Conservation (phyloP, 306 rosid species). For the Ormosia emarginata region DNA sequence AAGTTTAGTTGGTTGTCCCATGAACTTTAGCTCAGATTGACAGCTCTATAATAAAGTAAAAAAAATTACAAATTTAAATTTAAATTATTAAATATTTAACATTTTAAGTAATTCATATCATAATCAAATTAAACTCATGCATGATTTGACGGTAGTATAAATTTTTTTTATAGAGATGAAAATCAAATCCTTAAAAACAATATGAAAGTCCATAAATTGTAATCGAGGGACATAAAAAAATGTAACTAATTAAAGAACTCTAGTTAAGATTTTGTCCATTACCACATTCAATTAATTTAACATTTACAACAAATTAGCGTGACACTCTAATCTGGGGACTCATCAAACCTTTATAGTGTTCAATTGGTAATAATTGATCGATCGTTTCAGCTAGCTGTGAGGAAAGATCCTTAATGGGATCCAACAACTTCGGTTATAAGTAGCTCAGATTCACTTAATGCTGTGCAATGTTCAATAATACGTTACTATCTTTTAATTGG, state of each 20-base stretch:
- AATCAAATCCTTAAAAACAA: not conserved
- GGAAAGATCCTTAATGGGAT: not conserved
- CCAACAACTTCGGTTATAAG: conserved; percentile 18
- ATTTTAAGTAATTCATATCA: no score
- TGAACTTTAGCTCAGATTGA: no score
- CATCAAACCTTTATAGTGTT: not conserved
- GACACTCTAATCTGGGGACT: not conserved
- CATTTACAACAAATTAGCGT: not conserved
- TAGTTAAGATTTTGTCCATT: not conserved
- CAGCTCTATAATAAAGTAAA: no score
- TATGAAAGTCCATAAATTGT: not conserved
- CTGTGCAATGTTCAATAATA: not conserved
- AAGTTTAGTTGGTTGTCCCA: no score
- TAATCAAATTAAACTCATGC: no score
- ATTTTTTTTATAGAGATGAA: no score
- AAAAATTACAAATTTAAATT: no score
- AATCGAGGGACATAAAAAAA: no score
- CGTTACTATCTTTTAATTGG: not conserved
- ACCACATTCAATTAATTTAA: not conserved
- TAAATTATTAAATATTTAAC: no score
- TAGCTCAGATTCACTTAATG: conserved; percentile 1
- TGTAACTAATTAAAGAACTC: not conserved
- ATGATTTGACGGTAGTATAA: no score
- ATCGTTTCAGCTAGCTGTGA: not conserved
- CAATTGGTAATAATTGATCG: not conserved